Evolutionary conservation across 139 green algal genomes (phyloP).

Genomic region (Desmodesmus armatus): DNA sequence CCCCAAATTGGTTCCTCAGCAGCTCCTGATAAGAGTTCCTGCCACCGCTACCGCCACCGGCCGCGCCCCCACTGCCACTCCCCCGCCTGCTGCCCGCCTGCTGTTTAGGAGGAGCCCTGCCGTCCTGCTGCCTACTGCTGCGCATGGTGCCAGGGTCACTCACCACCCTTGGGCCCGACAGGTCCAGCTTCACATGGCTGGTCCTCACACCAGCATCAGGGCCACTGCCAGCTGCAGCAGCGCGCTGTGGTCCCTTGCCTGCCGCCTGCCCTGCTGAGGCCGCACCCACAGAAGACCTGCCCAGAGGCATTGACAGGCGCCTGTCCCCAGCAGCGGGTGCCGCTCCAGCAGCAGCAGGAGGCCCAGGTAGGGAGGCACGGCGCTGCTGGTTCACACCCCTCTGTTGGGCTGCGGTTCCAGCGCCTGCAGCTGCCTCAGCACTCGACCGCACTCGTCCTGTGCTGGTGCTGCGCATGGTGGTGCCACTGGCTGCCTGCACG

Average conservation of each 20-base stretch:
- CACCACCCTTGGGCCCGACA: neutral
- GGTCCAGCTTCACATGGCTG: conserved; percentile 16
- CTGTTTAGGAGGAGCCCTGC: neutral
- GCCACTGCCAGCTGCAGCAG: neutral
- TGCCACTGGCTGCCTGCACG: neutral
- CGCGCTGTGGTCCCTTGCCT: neutral
- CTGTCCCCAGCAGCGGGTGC: neutral
- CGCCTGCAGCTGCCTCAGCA: neutral
- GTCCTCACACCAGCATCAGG: conserved; percentile 8
- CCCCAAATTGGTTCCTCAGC: neutral
- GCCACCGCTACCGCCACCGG: neutral
- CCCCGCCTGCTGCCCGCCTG: neutral
- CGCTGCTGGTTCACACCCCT: neutral
- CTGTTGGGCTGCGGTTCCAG: neutral
- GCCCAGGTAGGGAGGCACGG: neutral
- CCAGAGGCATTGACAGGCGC: neutral
- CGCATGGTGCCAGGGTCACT: neutral
- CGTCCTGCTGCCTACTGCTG: neutral
- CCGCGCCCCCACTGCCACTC: neutral
- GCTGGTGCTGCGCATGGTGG: neutral
- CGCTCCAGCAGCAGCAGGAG: neutral
- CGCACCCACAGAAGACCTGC: neutral
- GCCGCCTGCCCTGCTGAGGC: neutral
- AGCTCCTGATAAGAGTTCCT: neutral
- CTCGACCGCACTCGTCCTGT: neutral